These are phyloP conservation scores for Crepidotus sp. DNA, from an alignment of 1,284 basidiomycete species.

Conservation along the genomic window DNA sequence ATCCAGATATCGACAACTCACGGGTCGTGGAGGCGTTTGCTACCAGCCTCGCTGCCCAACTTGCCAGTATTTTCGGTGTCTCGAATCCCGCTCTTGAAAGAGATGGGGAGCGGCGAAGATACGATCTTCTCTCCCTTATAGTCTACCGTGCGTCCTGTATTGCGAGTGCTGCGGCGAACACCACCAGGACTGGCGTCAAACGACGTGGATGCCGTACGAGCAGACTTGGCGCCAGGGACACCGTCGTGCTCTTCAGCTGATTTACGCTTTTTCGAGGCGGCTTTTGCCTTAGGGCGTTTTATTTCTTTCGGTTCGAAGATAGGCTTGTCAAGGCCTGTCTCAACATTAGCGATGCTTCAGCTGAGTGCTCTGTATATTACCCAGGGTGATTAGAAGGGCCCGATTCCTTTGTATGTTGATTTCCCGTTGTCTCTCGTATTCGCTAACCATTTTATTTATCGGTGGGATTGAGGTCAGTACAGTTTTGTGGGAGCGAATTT, in stretches of 20 bases:
- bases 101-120: slow-evolving; percentile 27
- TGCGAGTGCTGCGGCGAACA: slow-evolving; percentile 55
- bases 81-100: slow-evolving; percentile 29
- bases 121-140: slow-evolving; percentile 37
- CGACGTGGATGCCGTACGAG: slow-evolving; percentile 23
- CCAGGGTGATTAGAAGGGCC: slow-evolving; percentile 4
- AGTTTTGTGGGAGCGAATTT: too few relatives aligned
- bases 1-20: slow-evolving; percentile 23
- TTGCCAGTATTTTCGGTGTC: slow-evolving; percentile 29
- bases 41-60: slow-evolving; percentile 30
- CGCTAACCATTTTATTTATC: slow-evolving; percentile 31
- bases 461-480: too few relatives aligned
- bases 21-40: slow-evolving; percentile 51
- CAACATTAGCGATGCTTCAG: neutral
- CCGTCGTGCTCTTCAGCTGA: slow-evolving; percentile 20
- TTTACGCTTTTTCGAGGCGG: slow-evolving; percentile 26
- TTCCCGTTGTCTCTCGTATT: slow-evolving; percentile 41
- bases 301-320: slow-evolving; percentile 39
- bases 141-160: slow-evolving; percentile 48
- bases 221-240: slow-evolving; percentile 21
- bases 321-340: slow-evolving; percentile 38
- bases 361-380: slow-evolving; percentile 15
- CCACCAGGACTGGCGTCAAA: slow-evolving; percentile 13
- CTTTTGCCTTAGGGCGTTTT: slow-evolving; percentile 19
- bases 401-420: slow-evolving; percentile 36